A percentile compares a stretch with the other conserved stretches of the same genome.
Conservation (phyloP, 2,329 filamentous ascomycete genomes). For the Fusarium nisikadoi region DNA sequence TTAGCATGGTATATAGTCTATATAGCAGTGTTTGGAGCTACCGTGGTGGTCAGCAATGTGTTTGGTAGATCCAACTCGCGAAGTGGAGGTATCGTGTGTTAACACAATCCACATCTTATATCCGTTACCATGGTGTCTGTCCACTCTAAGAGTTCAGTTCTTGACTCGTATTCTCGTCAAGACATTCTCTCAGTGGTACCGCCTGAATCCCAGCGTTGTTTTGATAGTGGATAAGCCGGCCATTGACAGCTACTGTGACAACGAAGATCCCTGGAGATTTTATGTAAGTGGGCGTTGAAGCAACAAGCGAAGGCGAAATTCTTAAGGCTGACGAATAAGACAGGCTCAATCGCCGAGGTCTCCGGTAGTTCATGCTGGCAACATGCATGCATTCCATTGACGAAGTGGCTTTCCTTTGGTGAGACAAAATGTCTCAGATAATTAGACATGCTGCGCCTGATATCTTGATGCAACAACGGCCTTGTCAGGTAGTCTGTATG, state of each 20-base stretch:
- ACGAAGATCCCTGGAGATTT: constrained; percentile 3
- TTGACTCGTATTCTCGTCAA: background rate
- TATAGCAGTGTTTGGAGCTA: constrained; percentile 2
- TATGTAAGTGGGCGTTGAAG: constrained; percentile 4
- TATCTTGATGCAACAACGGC: constrained; percentile 16
- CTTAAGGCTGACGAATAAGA: constrained; percentile 33
- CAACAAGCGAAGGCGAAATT: constrained; percentile 1
- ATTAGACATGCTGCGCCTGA: constrained; percentile 2
- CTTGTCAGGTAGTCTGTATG: background rate
- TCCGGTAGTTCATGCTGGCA: constrained; percentile 19
- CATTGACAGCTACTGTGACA: constrained; percentile 8
- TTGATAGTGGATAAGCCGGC: constrained; percentile 6
- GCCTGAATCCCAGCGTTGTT: background rate
- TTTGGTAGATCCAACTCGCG: background rate
- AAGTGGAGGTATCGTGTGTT: background rate
- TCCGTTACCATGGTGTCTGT: background rate
- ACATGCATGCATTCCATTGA: constrained; percentile 19
- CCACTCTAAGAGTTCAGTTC: background rate
- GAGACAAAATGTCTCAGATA: constrained; percentile 26
- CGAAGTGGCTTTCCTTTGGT: constrained; percentile 20
- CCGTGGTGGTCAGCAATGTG: background rate
- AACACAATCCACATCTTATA: background rate
- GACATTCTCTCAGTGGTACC: background rate
- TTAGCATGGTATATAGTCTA: background rate
- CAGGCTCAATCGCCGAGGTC: constrained; percentile 4